Base-by-base conservation (phyloP, 495 filamentous ascomycete genomes). In the Xylaria palmicola region DNA sequence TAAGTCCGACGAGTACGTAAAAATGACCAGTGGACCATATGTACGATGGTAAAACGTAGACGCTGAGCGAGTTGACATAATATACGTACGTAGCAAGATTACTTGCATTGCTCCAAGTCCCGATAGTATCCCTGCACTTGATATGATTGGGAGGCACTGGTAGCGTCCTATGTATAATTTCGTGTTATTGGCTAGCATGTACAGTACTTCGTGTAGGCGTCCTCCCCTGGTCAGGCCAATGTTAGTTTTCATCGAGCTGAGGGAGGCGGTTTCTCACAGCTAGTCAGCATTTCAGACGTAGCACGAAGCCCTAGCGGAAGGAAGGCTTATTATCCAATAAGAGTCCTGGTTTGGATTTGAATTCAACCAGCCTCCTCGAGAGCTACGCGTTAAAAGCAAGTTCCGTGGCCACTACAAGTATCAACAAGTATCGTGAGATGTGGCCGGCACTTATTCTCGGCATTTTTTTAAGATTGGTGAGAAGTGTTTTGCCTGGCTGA, bases 381-480 rank as follows among this genome's bases (percentile, higher is more conserved):
- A 27, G 24, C 22, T 32, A 39, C 10, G 4, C 30, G 44, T 6
- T 41, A 13, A 15, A 13, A 45, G 40, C 26, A 34, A 32, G n/a
- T 44, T 58, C 43, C 19, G 13, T 56, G 53, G 27, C 32, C 15
- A 39, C 26, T n/a, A 43, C 13, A 39, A 45, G 17, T 20, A 49
- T 51, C 26, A 12, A 43, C 13, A 39, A 45, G 17, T 20, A 49
- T 51, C 30, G 41, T 19, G 22, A 54, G 32, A 47, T 20, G 13
- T 45, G 59, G 22, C 20, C 59, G 59, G 59, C 59, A 61, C 29
- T 55, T 61, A 48, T 30, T 30, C 12, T 55, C 59, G 59, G 59
- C 50, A 61, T 55, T 30, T 55, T 55, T 61, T 52, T 15, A 19
- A 24, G 26, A 44, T 37, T 15, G 30, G 30, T 26, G 39, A 9